These are phyloP conservation scores for Talaromyces sp. DNA, from an alignment of 2,329 filamentous ascomycete genomes.

Conservation along the genomic window DNA sequence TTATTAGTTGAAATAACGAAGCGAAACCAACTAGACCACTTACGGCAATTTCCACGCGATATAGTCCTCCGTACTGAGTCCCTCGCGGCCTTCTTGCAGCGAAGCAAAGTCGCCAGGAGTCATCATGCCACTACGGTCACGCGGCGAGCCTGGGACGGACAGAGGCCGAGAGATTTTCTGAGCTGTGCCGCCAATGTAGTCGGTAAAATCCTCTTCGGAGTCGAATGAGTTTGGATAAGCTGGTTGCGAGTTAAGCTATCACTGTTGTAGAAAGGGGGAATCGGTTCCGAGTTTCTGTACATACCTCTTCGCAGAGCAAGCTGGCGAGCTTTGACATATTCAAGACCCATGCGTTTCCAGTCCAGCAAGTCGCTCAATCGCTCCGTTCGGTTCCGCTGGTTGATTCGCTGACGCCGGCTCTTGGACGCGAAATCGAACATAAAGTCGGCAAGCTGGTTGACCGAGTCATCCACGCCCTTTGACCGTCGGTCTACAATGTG, in stretches of 20 bases:
- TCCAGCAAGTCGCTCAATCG: conserved; percentile 89
- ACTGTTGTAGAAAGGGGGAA: neutral
- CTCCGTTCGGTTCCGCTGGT: conserved; percentile 96
- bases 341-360: conserved; percentile 99
- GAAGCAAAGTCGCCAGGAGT: conserved; percentile 97
- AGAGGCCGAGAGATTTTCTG: conserved; percentile 93
- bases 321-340: conserved; percentile 97
- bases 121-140: conserved; percentile 95
- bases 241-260: conserved; percentile 21
- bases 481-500: conserved; percentile 95
- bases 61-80: conserved; percentile 92
- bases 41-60: conserved; percentile 97
- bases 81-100: conserved; percentile 88
- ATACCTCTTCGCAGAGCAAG: conserved; percentile 72
- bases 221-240: conserved; percentile 87
- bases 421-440: conserved; percentile 95
- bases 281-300: neutral
- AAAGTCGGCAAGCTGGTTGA: conserved; percentile 85
- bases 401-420: conserved; percentile 94
- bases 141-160: conserved; percentile 87
- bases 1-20: conserved; percentile 17
- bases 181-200: conserved; percentile 88
- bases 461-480: conserved; percentile 95
- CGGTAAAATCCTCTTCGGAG: conserved; percentile 71
- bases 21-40: conserved; percentile 38